Conservation (phyloP, 164 flowering plant genomes). For the Stephania cephalantha region DNA sequence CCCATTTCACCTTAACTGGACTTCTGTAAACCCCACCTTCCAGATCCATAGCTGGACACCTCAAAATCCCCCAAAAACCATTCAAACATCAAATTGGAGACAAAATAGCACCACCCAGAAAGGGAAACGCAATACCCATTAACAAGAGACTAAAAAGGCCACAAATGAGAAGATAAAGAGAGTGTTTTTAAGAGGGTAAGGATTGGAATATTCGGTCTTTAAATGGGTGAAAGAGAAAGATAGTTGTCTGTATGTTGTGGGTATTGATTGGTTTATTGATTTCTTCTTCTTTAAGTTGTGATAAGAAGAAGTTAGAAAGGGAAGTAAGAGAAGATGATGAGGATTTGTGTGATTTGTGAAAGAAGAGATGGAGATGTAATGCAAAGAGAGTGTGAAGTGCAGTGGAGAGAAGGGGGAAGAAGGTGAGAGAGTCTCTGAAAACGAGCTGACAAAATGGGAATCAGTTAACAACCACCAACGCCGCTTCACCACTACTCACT, state of each 20-base stretch:
- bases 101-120: neutral
- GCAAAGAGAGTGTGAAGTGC: neutral
- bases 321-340: no score
- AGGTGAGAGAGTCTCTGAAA: neutral
- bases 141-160: no score
- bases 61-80: constrained; percentile 23
- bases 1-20: constrained; percentile 44
- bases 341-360: neutral
- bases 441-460: neutral
- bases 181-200: no score
- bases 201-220: no score
- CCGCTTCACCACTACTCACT: neutral
- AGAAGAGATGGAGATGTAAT: neutral
- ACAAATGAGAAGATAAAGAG: no score
- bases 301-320: no score
- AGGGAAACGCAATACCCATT: neutral
- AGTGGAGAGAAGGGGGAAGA: neutral
- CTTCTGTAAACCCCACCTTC: constrained; percentile 37
- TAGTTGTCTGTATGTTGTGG: no score
- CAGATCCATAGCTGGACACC: constrained; percentile 44
- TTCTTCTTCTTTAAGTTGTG: no score
- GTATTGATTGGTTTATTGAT: no score
- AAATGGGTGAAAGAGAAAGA: no score
- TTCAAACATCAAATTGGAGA: constrained; percentile 7
- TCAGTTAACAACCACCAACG: neutral